Percentiles rank a stretch among this genome's conserved stretches.
phyloP scores from a whole-genome alignment of 2,329 filamentous ascomycete species.

The Cercospora zeae-maydis region DNA sequence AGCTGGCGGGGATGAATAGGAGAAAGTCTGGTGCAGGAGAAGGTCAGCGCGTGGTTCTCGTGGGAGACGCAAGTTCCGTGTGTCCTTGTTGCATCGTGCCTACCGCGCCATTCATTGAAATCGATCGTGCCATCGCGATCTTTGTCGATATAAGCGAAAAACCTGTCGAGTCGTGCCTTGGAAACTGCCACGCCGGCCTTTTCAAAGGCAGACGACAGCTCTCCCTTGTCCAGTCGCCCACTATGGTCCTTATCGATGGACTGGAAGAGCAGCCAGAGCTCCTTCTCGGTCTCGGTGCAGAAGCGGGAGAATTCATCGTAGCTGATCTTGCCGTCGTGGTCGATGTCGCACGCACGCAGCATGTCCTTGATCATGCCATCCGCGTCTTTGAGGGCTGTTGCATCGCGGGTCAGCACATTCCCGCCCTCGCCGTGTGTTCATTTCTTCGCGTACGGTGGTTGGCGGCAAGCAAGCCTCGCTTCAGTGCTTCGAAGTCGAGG shows the following conservation, averaged over 20 bases:
- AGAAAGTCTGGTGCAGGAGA: slow-evolving; percentile 66
- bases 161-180: slow-evolving; percentile 70
- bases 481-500: slow-evolving; percentile 78
- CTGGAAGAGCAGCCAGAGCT: slow-evolving; percentile 77
- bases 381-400: slow-evolving; percentile 78
- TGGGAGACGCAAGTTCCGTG: slow-evolving; percentile 8
- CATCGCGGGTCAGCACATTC: slow-evolving; percentile 8
- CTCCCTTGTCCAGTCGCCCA: slow-evolving; percentile 80
- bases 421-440: neutral
- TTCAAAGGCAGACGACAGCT: slow-evolving; percentile 75
- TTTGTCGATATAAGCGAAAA: slow-evolving; percentile 85
- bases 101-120: slow-evolving; percentile 93
- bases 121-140: slow-evolving; percentile 84
- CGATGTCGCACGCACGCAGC: slow-evolving; percentile 76
- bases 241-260: slow-evolving; percentile 82
- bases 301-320: slow-evolving; percentile 90
- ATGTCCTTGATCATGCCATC: slow-evolving; percentile 78
- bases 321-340: slow-evolving; percentile 84
- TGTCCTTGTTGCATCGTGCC: slow-evolving; percentile 15
- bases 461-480: slow-evolving; percentile 79
- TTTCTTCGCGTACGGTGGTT: slow-evolving; percentile 71
- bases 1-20: slow-evolving; percentile 73
- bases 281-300: slow-evolving; percentile 79
- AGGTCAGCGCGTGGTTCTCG: neutral
- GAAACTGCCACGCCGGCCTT: slow-evolving; percentile 76